phyloP scores from a whole-genome alignment of 129 eudicot species.

The Centaurea solstitialis region DNA sequence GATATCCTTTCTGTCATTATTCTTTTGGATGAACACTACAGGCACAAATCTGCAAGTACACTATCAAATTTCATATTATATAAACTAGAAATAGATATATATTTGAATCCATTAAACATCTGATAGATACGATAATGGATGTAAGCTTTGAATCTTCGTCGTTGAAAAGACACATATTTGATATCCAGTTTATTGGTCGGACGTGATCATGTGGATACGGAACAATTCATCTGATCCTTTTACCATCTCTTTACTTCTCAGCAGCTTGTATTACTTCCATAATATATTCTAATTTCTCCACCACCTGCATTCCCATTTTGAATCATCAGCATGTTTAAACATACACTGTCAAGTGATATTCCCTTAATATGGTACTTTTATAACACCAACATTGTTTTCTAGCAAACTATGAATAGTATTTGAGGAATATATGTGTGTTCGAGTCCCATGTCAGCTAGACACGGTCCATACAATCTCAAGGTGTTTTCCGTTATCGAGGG shows the following conservation, averaged over 20 bases:
- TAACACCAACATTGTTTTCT: not conserved
- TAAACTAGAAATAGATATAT: not conserved
- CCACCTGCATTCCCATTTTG: conserved; percentile 33
- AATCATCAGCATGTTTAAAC: not conserved
- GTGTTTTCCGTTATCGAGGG: too few relatives aligned
- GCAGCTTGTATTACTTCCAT: conserved; percentile 25
- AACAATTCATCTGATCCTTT: not conserved
- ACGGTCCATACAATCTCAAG: too few relatives aligned
- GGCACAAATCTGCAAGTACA: not conserved
- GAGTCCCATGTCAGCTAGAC: too few relatives aligned
- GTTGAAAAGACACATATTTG: conserved; percentile 1
- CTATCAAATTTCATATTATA: not conserved
- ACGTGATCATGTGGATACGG: not conserved
- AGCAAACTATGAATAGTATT: not conserved
- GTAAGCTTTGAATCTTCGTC: not conserved
- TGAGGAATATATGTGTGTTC: not conserved
- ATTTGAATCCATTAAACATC: not conserved
- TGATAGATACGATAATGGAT: conserved; percentile 1
- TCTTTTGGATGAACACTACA: not conserved
- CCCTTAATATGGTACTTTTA: not conserved
- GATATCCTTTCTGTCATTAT: not conserved
- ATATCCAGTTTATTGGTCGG: not conserved
- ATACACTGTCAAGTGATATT: not conserved
- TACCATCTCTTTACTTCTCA: conserved; percentile 16
- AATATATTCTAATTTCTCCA: conserved; percentile 28